phyloP scores from a whole-genome alignment of 1,284 basidiomycete genomes.

The Malassezia sympodialis region DNA sequence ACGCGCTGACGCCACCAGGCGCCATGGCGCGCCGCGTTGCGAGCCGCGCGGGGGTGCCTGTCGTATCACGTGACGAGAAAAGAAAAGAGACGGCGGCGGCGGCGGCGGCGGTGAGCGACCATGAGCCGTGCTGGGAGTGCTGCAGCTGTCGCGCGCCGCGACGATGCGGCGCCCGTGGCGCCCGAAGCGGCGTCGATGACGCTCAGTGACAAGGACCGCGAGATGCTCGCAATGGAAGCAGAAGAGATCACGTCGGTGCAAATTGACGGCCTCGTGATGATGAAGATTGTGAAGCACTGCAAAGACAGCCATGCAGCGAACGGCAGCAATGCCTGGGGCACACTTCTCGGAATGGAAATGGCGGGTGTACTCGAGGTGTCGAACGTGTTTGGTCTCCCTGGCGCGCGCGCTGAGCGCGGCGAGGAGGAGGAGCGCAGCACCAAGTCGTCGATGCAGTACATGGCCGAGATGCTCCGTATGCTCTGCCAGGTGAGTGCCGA shows the following conservation, averaged over 20 bases:
- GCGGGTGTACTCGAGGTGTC: slow-evolving; percentile 43
- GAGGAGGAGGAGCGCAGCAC: slow-evolving; percentile 39
- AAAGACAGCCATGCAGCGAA: slow-evolving; percentile 38
- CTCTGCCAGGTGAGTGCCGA: slow-evolving; percentile 85
- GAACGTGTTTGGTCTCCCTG: slow-evolving; percentile 41
- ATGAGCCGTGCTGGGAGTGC: slow-evolving; percentile 15
- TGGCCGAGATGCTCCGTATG: slow-evolving; percentile 71
- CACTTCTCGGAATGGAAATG: slow-evolving; percentile 43
- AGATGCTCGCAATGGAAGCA: slow-evolving; percentile 38
- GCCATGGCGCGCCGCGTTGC: background rate
- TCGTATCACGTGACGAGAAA: slow-evolving; percentile 4
- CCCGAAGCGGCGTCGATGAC: background rate
- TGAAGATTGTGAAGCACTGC: slow-evolving; percentile 48
- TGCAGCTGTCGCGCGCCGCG: slow-evolving; percentile 14
- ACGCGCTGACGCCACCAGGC: slow-evolving; percentile 19
- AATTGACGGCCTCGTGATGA: slow-evolving; percentile 43
- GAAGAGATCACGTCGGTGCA: slow-evolving; percentile 39
- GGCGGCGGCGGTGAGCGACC: slow-evolving; percentile 3
- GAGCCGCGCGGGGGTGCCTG: background rate
- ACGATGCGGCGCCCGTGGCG: slow-evolving; percentile 4
- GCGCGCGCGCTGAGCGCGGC: slow-evolving; percentile 28
- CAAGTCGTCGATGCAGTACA: slow-evolving; percentile 54
- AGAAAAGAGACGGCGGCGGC: slow-evolving; percentile 2
- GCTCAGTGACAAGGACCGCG: slow-evolving; percentile 10
- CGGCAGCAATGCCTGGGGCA: slow-evolving; percentile 33